Evolutionary conservation across 441 rosid genomes (phyloP).

Genomic region (Brassica hybrid): DNA sequence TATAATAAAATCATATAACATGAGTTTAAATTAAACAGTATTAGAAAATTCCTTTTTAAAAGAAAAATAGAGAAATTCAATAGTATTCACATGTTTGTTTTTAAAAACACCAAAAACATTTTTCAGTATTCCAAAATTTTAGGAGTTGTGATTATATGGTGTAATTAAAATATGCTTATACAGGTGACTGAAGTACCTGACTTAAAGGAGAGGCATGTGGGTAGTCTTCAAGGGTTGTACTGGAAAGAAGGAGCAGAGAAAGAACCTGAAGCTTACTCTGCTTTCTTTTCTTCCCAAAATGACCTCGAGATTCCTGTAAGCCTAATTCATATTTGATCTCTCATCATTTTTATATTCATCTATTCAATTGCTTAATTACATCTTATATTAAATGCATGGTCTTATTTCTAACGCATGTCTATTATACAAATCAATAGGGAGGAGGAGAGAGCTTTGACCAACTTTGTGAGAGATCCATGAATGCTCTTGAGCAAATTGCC

Average conservation of each 20-base stretch:
- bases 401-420: neutral
- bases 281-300: conserved; percentile 43
- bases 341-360: neutral
- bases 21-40: neutral
- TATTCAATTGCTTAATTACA: neutral
- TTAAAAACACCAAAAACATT: neutral
- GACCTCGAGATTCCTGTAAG: conserved; percentile 50
- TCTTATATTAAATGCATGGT: neutral
- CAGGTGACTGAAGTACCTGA: conserved; percentile 46
- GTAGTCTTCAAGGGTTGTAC: conserved; percentile 44
- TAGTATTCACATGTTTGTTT: neutral
- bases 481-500: conserved; percentile 47
- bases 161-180: neutral
- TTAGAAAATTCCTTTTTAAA: neutral
- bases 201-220: conserved; percentile 48
- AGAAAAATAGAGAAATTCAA: too few relatives aligned
- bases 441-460: conserved; percentile 69
- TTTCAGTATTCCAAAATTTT: conserved; percentile 12
- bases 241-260: conserved; percentile 42
- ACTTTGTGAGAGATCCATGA: conserved; percentile 50
- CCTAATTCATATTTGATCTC: neutral
- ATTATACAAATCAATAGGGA: conserved; percentile 29
- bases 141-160: neutral
- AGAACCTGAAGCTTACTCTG: conserved; percentile 44
- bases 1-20: neutral